Conservation (phyloP, 169 alveolate species). For the Eimeria falciformis region DNA sequence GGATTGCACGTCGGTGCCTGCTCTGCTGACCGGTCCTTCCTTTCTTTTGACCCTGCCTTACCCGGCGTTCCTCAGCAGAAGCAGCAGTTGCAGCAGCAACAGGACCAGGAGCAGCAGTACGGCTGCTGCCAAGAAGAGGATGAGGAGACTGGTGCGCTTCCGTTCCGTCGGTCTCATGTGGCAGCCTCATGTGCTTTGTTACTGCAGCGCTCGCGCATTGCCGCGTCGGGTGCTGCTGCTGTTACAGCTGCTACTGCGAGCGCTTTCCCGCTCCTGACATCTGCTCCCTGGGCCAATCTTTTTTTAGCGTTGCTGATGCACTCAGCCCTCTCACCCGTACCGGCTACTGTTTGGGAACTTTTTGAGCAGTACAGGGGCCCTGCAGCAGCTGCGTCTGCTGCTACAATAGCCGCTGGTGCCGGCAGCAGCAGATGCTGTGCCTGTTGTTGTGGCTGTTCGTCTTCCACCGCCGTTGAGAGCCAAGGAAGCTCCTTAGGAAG, state of each 20-base stretch:
- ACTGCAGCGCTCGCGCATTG: constrained; percentile 68
- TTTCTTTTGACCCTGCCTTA: neutral
- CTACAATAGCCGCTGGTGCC: neutral
- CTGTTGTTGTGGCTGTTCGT: constrained; percentile 36
- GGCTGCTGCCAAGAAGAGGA: neutral
- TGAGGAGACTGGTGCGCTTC: neutral
- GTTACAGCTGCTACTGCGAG: constrained; percentile 59
- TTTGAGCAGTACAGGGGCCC: constrained; percentile 29
- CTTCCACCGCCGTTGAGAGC: neutral
- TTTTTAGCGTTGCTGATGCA: constrained; percentile 35
- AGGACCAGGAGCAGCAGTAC: constrained; percentile 28
- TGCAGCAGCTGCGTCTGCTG: constrained; percentile 7
- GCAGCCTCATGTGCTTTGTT: constrained; percentile 58
- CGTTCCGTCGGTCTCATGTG: constrained; percentile 44
- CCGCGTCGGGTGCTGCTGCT: constrained; percentile 61
- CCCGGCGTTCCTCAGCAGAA: constrained; percentile 29
- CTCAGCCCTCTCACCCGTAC: constrained; percentile 24
- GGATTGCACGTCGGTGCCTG: constrained; percentile 15
- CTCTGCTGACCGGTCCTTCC: constrained; percentile 15
- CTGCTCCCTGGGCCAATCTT: constrained; percentile 53
- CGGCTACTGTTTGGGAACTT: neutral
- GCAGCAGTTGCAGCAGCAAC: constrained; percentile 19
- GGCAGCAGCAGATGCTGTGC: constrained; percentile 31
- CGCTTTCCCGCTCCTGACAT: constrained; percentile 43
- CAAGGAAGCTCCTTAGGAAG: neutral